Conservation (phyloP, 371 early-diverging fungal genomes). For the Rhizopus delemar region DNA sequence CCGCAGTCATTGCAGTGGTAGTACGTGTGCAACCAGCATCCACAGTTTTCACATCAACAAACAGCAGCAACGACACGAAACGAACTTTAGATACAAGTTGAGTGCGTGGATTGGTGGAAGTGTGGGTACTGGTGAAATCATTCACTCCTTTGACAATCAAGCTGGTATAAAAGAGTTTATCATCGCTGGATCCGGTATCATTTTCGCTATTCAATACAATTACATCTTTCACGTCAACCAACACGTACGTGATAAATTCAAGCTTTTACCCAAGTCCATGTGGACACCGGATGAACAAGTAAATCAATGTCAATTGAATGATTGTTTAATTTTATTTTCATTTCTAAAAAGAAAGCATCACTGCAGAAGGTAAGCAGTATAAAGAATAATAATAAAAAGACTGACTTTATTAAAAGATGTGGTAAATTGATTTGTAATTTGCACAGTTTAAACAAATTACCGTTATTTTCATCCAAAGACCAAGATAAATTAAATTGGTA, state of each 20-base stretch:
- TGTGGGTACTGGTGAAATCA: conserved; percentile 20
- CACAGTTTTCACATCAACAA: not conserved
- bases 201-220: conserved; percentile 7
- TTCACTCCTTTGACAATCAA: conserved; percentile 28
- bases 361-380: conserved; percentile 23
- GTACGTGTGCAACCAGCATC: not conserved
- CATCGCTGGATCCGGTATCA: conserved; percentile 24
- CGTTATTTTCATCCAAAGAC: conserved; percentile 13
- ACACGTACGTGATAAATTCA: conserved; percentile 15
- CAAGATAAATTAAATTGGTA: conserved; percentile 16
- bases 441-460: conserved; percentile 29
- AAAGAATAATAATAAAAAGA: not conserved
- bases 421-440: conserved; percentile 27
- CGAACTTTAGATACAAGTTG: conserved; percentile 19
- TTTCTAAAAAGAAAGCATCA: conserved; percentile 30
- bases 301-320: conserved; percentile 19
- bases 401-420: conserved; percentile 7
- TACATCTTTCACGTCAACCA: conserved; percentile 18
- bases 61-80: not conserved
- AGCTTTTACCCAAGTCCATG: conserved; percentile 15
- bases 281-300: conserved; percentile 23
- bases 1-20: conserved; percentile 8
- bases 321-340: conserved; percentile 20
- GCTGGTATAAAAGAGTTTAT: conserved; percentile 22
- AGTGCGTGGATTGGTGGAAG: conserved; percentile 27